Conservation (phyloP, 805 yeast genomes). For the Myxozyma monticola region DNA sequence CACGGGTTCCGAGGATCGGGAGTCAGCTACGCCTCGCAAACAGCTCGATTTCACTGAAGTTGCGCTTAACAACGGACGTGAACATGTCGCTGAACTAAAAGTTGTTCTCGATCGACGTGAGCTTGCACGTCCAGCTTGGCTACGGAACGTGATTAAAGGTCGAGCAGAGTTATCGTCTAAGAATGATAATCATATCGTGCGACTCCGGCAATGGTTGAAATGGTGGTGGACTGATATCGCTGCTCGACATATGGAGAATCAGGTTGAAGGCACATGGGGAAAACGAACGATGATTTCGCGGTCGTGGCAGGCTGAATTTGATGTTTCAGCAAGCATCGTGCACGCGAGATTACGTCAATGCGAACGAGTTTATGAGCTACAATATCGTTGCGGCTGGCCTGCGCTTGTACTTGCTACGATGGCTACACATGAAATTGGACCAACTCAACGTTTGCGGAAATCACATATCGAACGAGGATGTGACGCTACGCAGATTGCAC, state of each 20-base stretch:
- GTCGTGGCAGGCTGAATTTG: constrained; percentile 26
- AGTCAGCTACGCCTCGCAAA: constrained; percentile 15
- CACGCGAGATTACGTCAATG: constrained; percentile 32
- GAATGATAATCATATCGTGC: constrained; percentile 13
- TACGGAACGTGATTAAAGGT: constrained; percentile 25
- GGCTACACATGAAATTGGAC: constrained; percentile 32
- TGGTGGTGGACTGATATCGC: constrained; percentile 34
- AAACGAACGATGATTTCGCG: constrained; percentile 27
- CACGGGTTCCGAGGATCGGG: constrained; percentile 16
- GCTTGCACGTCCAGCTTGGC: constrained; percentile 23
- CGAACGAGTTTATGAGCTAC: constrained; percentile 30
- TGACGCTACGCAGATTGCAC: constrained; percentile 33
- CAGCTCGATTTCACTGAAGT: constrained; percentile 25
- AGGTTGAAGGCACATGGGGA: constrained; percentile 26
- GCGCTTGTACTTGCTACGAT: constrained; percentile 31
- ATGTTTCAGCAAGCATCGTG: constrained; percentile 30
- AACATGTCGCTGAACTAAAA: constrained; percentile 17
- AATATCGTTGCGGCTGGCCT: constrained; percentile 33
- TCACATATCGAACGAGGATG: constrained; percentile 32
- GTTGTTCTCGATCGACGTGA: constrained; percentile 13
- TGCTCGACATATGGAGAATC: constrained; percentile 27
- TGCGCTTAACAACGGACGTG: constrained; percentile 24
- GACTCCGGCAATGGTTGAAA: constrained; percentile 32
- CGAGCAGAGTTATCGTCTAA: constrained; percentile 32
- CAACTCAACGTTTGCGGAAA: constrained; percentile 30